Conservation (phyloP, 2,329 filamentous ascomycete species). For the Davidsoniella virescens region DNA sequence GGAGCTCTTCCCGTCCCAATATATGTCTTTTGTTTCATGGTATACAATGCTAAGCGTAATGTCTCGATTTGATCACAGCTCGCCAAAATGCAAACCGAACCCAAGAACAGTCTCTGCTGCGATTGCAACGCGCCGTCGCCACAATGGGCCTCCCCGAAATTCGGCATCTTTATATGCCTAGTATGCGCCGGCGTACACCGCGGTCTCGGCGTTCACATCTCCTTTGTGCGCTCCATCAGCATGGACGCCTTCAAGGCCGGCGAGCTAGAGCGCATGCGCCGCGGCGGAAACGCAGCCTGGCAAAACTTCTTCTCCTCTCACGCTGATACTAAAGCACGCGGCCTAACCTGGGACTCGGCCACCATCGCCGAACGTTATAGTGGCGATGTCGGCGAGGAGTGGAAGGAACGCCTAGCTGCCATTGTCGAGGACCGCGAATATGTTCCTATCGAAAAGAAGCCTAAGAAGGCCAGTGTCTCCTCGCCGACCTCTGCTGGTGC, state of each 20-base stretch:
- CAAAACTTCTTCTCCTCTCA: constrained; percentile 70
- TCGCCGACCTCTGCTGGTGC: constrained; percentile 20
- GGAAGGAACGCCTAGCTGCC: constrained; percentile 74
- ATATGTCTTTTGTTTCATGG: too few species aligned
- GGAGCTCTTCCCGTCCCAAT: too few species aligned
- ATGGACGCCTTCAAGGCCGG: constrained; percentile 96
- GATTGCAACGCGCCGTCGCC: constrained; percentile 92
- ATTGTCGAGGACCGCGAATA: constrained; percentile 84
- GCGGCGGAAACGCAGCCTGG: constrained; percentile 81
- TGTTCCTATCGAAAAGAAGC: constrained; percentile 51
- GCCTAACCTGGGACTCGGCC: constrained; percentile 64
- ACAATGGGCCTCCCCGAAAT: constrained; percentile 96
- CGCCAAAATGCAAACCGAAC: constrained; percentile 75
- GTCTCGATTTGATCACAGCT: constrained; percentile 37
- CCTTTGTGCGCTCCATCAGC: constrained; percentile 90
- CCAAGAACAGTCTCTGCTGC: constrained; percentile 79
- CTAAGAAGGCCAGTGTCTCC: constrained; percentile 17
- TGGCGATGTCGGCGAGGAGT: constrained; percentile 82
- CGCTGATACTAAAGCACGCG: constrained; percentile 47
- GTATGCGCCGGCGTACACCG: constrained; percentile 90
- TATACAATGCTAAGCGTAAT: not conserved
- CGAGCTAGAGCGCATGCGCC: constrained; percentile 87
- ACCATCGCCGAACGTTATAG: constrained; percentile 85
- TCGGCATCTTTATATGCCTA: constrained; percentile 96
- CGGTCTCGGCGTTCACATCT: constrained; percentile 91